Evolutionary conservation across 2,329 filamentous ascomycete species (phyloP), one percentile per base, ranked within the genome.

Genomic region (Neodidymelliopsis sp.): DNA sequence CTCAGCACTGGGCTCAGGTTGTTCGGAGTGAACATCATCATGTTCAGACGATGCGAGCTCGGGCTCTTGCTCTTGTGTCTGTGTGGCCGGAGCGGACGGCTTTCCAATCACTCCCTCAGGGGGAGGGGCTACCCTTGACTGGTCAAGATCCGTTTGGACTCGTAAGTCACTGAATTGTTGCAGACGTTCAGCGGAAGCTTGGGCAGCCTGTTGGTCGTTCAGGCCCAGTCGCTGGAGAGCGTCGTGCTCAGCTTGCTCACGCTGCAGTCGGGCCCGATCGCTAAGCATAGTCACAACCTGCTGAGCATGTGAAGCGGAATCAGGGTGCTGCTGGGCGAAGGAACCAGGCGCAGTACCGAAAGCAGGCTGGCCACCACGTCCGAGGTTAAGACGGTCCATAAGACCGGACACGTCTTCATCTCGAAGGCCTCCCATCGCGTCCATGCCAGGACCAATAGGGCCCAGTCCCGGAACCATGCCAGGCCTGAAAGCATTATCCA

Each of bases 111-210:
- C 60, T 20, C 72, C 71, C 54, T 73, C 71, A 20, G 68, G 56
- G 22, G 66, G 69, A 19, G 65, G 52, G 3, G 48, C 49, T 8
- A 38, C 58, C 13, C 65, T 63, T 8, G 56, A 38, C 44, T 76
- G 71, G 25, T 78, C 76, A 7, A 81, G 78, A 49, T 92, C 90
- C 50, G 87, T 83, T 65, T 89, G 84, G n/a, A 87, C 83, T 60
- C 89, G 84, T 38, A 94, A 76, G 22, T 88, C 84, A 62, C 95
- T 85, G 68, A 97, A 97, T 67, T 97, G 88, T 59, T 89, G 84
- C 15, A 97, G 79, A 34, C 92, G 86, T 35, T 90, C 89, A 53
- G 81, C 79, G 39, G 79, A 78, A 22, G 74, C 75, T 60, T 82
- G 64, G 6, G 65, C 56, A 36, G 63, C 54, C 40, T 68, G 66